phyloP scores from a whole-genome alignment of 2,329 filamentous ascomycete genomes.

The Gremmenia infestans region DNA sequence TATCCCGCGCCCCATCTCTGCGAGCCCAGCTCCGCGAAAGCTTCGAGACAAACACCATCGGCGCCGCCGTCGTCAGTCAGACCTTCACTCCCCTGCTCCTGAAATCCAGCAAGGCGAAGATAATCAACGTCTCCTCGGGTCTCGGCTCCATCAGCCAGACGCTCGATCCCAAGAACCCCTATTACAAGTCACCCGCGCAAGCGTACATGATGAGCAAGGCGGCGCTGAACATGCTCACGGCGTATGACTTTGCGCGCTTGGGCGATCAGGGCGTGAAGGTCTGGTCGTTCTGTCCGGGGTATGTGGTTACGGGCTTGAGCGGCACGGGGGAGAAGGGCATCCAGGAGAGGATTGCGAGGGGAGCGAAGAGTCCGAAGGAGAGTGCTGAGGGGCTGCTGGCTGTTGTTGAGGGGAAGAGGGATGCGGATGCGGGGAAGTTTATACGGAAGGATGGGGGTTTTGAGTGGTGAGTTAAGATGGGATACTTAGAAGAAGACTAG shows the following conservation, averaged over 20 bases:
- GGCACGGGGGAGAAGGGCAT: slow-evolving; percentile 13
- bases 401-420: slow-evolving; percentile 28
- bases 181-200: not conserved
- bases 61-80: slow-evolving; percentile 13
- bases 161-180: slow-evolving; percentile 10
- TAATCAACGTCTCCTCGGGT: slow-evolving; percentile 16
- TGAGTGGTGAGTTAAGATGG: slow-evolving; percentile 17
- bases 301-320: slow-evolving; percentile 32
- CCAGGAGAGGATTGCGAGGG: slow-evolving; percentile 8
- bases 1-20: not conserved
- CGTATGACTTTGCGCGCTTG: slow-evolving; percentile 5
- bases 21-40: slow-evolving; percentile 3
- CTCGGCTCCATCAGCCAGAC: slow-evolving; percentile 15
- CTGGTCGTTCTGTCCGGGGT: slow-evolving; percentile 32
- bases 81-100: slow-evolving; percentile 14
- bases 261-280: slow-evolving; percentile 19
- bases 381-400: slow-evolving; percentile 24
- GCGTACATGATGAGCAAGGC: slow-evolving; percentile 21
- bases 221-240: slow-evolving; percentile 23
- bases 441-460: slow-evolving; percentile 29
- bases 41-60: slow-evolving; percentile 19
- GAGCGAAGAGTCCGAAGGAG: slow-evolving; percentile 19
- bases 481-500: not conserved
- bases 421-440: slow-evolving; percentile 29
- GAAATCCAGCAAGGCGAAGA: slow-evolving; percentile 9